These are phyloP conservation scores for Lactifluus echinatus DNA, from an alignment of 768 basidiomycete genomes.

Conservation along the genomic window DNA sequence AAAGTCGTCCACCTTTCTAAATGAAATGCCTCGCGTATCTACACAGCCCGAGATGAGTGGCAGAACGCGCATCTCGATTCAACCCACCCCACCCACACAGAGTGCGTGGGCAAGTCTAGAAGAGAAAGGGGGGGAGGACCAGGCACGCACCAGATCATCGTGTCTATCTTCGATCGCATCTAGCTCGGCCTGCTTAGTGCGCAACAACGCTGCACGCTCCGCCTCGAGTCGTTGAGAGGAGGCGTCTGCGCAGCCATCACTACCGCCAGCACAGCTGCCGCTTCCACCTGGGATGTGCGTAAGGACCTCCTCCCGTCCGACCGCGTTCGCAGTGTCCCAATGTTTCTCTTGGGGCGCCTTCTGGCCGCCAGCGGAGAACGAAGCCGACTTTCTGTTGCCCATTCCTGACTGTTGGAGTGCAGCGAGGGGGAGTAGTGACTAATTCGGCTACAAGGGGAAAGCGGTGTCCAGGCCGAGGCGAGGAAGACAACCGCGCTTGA, in stretches of 20 bases:
- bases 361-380: slow-evolving; percentile 1
- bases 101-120: neutral
- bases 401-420: neutral
- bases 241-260: neutral
- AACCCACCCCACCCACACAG: neutral
- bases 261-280: neutral
- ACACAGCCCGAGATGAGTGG: slow-evolving; percentile 1
- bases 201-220: slow-evolving; percentile 42
- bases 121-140: neutral
- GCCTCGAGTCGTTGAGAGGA: slow-evolving; percentile 24
- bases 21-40: slow-evolving; percentile 87
- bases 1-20: slow-evolving; percentile 73
- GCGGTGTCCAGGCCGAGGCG: neutral
- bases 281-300: neutral
- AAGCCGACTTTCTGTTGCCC: slow-evolving; percentile 12
- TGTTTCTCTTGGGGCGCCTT: slow-evolving; percentile 1
- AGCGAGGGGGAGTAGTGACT: neutral
- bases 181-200: slow-evolving; percentile 50
- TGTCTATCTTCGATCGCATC: slow-evolving; percentile 54
- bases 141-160: slow-evolving; percentile 67
- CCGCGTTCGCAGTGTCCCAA: neutral
- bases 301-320: neutral
- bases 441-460: neutral
- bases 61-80: neutral
- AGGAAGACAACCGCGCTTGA: slow-evolving; percentile 28